A percentile compares a stretch with the other conserved stretches of the same genome.
Evolutionary conservation across 805 yeast species (phyloP).

Genomic region (Ogataea ganodermae): DNA sequence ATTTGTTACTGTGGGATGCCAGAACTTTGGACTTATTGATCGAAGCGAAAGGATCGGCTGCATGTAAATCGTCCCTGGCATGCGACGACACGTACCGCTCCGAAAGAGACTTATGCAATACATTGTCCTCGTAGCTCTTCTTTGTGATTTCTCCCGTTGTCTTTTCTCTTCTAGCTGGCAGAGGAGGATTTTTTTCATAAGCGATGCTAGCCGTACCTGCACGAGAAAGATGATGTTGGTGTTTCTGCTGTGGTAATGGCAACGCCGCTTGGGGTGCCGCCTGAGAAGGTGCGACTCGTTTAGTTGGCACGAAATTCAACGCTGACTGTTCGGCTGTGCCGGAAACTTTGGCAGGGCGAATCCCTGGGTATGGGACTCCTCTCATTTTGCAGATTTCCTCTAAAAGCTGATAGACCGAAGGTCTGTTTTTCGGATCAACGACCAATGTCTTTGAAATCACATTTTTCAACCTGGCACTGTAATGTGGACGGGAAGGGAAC

Average conservation of each 20-base stretch:
- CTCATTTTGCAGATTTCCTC: conserved; percentile 68
- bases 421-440: conserved; percentile 70
- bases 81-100: conserved; percentile 13
- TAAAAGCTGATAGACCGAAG: conserved; percentile 69
- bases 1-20: conserved; percentile 20
- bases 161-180: conserved; percentile 23
- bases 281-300: background rate
- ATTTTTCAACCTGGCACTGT: conserved; percentile 63
- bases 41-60: conserved; percentile 43
- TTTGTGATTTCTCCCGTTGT: conserved; percentile 16
- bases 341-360: conserved; percentile 32
- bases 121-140: conserved; percentile 7
- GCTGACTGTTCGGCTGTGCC: conserved; percentile 11
- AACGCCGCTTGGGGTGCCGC: background rate
- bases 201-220: conserved; percentile 17
- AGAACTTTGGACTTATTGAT: conserved; percentile 43
- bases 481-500: conserved; percentile 56
- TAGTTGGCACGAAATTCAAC: background rate
- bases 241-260: background rate
- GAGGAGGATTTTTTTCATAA: conserved; percentile 8
- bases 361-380: conserved; percentile 40
- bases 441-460: conserved; percentile 61
- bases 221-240: conserved; percentile 4
- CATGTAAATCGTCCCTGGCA: conserved; percentile 1
- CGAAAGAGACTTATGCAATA: conserved; percentile 21